Evolutionary conservation across 75 land plant genomes (phyloP), one percentile per base, ranked within the genome.

Genomic region (Azolla pinnata): DNA sequence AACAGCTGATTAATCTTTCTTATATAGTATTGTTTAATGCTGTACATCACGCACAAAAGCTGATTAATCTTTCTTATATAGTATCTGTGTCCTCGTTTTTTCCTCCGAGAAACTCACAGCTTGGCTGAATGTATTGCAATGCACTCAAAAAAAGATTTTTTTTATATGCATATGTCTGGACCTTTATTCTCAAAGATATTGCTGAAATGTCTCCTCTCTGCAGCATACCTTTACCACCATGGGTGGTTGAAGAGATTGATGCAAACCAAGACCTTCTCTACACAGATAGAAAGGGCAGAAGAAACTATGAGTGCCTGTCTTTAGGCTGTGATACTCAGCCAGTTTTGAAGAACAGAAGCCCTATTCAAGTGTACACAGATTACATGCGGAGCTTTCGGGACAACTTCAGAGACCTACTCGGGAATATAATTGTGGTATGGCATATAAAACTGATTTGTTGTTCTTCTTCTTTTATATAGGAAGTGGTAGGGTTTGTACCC

Each of bases 321-420:
- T 58, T 73, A 34, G 91, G 96, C n/a, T 72, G 78, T 1, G 91
- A 90, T 62, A 65, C 74, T 61, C 57, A 47, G 65, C 77, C 76
- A 21, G 75, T 86, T 20, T 67, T 90, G 57, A 9, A 33, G 16
- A 87, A 85, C 3, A 56, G 91, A 32, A 83, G 16, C 18, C 17
- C 30, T 55, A 31, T 54, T 5, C 70, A 87, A 89, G 57, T 82
- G 0, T 88, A 88, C 30, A 63, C 68, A 35, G 89, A 88, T 45
- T 88, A 42, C 63, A 84, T 88, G 88, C 70, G 70, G 57, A 85
- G 85, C 68, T 85, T 88, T 69, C 71, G 77, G 59, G 76, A 79
- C 44, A 60, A 69, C 33, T 73, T 84, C 77, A 50, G 60, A 1
- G 88, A 77, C 18, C 82, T 85, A 56, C 45, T 84, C 40, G 93